Base-by-base conservation (phyloP, 2,329 filamentous ascomycete species). In the Aspergillus pseudoviridinutans region DNA sequence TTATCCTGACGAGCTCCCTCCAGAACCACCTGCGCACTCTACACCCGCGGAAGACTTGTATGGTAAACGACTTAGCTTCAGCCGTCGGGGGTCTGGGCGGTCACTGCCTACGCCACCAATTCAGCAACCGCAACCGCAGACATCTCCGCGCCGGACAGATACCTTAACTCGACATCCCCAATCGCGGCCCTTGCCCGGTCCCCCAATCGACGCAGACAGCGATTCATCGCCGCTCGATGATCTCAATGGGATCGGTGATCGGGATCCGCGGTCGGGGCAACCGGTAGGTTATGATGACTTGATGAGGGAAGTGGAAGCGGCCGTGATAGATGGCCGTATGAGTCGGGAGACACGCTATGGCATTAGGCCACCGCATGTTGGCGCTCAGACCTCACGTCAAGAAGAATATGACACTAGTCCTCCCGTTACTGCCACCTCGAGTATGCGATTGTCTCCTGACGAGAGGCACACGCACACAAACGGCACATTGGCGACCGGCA, bases 181-280 rank as follows among this genome's bases (percentile, higher is more conserved):
- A 50, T 71, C 81, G 8, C 76, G 85, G 25, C 84, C 85, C 35
- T 74, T 86, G n/a, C 85, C 84, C 2, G 82, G 82, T 0, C 80
- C 81, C 9, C 83, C 84, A 1, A 65, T 76, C 42, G 80, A 81
- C 29, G 75, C 75, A 2, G 78, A 80, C 24, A 25, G 53, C 3
- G 66, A 66, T 47, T 58, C 63, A 61, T 59, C 51, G 64, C 68
- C 54, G 47, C 24, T 47, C 49, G 22, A 32, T 60, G 56, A 52
- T 25, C 10, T 59, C 7, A 68, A 66, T 53, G 64, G 67, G 8
- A 51, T 58, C 25, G 62, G 60, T 50, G 61, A 62, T 64, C 66
- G 67, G 12, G 66, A 68, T 55, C 71, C 73, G 28, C 74, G 76
- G 44, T 73, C 75, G 17, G 75, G 77, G 50, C 75, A 72, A 50